Evolutionary conservation across 2,329 filamentous ascomycete genomes (phyloP).

Genomic region (Cordyceps farinosa): DNA sequence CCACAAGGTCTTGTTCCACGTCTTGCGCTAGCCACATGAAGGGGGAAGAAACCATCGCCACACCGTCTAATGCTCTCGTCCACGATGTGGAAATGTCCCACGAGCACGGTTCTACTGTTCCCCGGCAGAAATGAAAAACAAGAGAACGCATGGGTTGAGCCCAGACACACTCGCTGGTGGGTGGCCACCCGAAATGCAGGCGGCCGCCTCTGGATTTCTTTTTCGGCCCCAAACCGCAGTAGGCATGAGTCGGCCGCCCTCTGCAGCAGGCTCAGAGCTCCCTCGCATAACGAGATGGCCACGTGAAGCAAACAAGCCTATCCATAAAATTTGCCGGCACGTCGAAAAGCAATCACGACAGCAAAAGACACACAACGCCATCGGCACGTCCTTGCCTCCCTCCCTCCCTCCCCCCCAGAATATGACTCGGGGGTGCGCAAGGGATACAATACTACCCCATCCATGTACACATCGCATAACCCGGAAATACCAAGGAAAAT

Average conservation of each 20-base stretch:
- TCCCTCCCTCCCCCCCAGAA: background rate
- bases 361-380: background rate
- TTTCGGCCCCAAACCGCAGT: background rate
- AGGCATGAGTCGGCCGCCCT: background rate
- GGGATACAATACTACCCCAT: background rate
- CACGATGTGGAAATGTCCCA: background rate
- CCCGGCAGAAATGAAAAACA: background rate
- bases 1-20: background rate
- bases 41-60: background rate
- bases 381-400: background rate
- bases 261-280: background rate
- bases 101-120: background rate
- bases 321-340: background rate
- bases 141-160: background rate
- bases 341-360: background rate
- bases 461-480: background rate
- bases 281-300: constrained; percentile 7
- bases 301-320: constrained; percentile 2
- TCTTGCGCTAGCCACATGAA: background rate
- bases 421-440: background rate
- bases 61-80: background rate
- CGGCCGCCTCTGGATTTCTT: background rate
- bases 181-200: constrained; percentile 1
- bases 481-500: background rate
- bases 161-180: background rate